Conservation (phyloP, 345 rosid genomes). For the Murraya paniculata region DNA sequence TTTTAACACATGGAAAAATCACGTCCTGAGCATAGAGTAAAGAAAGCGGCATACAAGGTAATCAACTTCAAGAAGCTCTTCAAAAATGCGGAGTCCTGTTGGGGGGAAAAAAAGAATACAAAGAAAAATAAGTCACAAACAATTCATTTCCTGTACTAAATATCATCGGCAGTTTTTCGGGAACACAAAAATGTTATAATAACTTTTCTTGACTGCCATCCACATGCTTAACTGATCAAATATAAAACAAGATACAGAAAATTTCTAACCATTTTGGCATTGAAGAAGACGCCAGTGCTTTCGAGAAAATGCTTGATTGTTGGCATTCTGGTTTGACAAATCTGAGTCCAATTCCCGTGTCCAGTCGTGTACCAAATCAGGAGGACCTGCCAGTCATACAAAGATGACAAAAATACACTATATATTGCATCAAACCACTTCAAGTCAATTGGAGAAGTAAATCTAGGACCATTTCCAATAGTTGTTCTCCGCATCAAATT, state of each 20-base stretch:
- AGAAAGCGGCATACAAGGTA: conserved; percentile 71
- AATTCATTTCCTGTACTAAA: conserved; percentile 5
- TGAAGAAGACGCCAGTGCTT: conserved; percentile 99
- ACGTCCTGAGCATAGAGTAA: conserved; percentile 18
- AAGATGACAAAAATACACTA: conserved; percentile 24
- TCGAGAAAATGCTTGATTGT: conserved; percentile 88
- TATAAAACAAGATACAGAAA: conserved; percentile 10
- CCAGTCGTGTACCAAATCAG: conserved; percentile 86
- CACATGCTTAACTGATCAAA: conserved; percentile 14
- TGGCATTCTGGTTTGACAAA: conserved; percentile 64
- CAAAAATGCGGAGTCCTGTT: conserved; percentile 98
- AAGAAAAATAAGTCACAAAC: conserved; percentile 4
- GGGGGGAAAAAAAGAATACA: neutral
- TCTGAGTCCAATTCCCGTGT: conserved; percentile 77
- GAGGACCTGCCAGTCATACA: conserved; percentile 61
- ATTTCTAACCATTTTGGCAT: conserved; percentile 86
- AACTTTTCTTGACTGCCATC: conserved; percentile 2
- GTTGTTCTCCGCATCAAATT: conserved; percentile 79
- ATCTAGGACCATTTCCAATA: conserved; percentile 80
- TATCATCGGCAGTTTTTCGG: neutral
- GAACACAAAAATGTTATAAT: neutral
- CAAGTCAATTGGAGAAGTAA: conserved; percentile 15
- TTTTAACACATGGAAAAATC: conserved; percentile 14
- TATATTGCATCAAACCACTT: conserved; percentile 20
- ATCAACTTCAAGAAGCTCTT: conserved; percentile 98